These are phyloP conservation scores for Liriodendron chinense DNA, from an alignment of 164 flowering plant genomes.

Conservation along the genomic window DNA sequence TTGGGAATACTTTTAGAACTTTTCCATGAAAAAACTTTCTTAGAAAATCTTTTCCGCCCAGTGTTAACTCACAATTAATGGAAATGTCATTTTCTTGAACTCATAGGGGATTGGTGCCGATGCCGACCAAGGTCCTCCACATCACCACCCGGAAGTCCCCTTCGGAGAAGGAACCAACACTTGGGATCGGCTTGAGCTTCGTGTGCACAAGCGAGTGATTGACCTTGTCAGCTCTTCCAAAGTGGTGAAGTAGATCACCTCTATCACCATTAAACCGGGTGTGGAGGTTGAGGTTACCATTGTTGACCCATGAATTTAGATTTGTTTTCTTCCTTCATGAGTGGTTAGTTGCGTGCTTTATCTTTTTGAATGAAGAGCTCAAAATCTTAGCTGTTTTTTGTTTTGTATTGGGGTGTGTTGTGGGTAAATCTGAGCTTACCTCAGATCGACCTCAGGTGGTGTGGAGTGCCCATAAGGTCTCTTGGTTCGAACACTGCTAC, in stretches of 20 bases:
- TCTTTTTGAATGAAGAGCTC: neutral
- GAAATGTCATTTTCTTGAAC: too few species aligned
- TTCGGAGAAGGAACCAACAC: conserved; percentile 99
- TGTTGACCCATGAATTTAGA: conserved; percentile 44
- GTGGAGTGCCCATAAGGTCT: too few species aligned
- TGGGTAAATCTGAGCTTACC: too few species aligned
- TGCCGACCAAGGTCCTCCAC: too few species aligned
- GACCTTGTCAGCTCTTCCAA: conserved; percentile 86
- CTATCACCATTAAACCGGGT: conserved; percentile 89
- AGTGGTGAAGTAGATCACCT: conserved; percentile 86
- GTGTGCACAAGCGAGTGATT: conserved; percentile 88
- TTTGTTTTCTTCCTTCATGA: neutral
- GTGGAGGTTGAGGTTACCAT: conserved; percentile 93
- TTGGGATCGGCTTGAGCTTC: conserved; percentile 85
- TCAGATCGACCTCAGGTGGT: neutral
- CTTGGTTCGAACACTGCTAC: too few species aligned
- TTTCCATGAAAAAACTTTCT: too few species aligned
- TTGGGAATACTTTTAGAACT: too few species aligned
- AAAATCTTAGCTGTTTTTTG: neutral
- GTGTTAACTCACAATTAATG: too few species aligned
- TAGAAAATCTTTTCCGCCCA: too few species aligned
- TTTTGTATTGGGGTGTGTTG: neutral
- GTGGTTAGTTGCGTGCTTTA: neutral
- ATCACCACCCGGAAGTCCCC: too few species aligned
- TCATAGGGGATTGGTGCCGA: too few species aligned